Percentiles rank a stretch among this genome's conserved stretches.
These are phyloP conservation scores for Nothophaeocryptopus gaeumannii DNA, from an alignment of 2,329 filamentous ascomycete genomes.

Conservation along the genomic window DNA sequence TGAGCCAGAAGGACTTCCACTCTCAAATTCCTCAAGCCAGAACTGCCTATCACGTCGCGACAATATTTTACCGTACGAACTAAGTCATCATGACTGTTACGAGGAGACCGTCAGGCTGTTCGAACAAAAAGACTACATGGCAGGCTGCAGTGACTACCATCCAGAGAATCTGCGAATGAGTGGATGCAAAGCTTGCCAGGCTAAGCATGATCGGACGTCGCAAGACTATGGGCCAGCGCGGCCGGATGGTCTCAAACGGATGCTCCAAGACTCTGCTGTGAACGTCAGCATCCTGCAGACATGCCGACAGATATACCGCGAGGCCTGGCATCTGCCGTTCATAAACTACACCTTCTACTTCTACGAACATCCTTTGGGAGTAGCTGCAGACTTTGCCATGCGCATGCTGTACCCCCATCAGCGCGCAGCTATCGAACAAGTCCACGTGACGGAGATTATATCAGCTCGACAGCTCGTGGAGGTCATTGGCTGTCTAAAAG, in stretches of 20 bases:
- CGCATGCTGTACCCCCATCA: background rate
- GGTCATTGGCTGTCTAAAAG: too few relatives aligned
- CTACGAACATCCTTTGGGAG: too few relatives aligned
- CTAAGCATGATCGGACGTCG: background rate
- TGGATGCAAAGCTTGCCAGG: background rate
- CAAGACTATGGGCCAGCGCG: background rate
- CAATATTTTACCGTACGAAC: too few relatives aligned
- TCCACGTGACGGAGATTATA: too few relatives aligned
- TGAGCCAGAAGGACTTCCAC: too few relatives aligned
- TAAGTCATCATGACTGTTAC: too few relatives aligned
- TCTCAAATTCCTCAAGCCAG: too few relatives aligned
- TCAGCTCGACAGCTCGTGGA: too few relatives aligned
- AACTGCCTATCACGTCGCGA: too few relatives aligned
- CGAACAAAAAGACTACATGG: background rate
- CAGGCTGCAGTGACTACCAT: background rate
- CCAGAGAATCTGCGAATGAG: background rate
- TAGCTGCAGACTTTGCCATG: background rate
- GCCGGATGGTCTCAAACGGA: background rate
- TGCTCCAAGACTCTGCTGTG: background rate
- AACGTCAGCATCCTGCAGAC: background rate
- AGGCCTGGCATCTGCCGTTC: slow-evolving; percentile 1
- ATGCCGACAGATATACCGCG: background rate
- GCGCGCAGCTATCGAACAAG: too few relatives aligned
- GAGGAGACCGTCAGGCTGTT: background rate
- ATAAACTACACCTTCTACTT: background rate